phyloP scores from a whole-genome alignment of 805 yeast genomes.

The Sungouiella blattae region DNA sequence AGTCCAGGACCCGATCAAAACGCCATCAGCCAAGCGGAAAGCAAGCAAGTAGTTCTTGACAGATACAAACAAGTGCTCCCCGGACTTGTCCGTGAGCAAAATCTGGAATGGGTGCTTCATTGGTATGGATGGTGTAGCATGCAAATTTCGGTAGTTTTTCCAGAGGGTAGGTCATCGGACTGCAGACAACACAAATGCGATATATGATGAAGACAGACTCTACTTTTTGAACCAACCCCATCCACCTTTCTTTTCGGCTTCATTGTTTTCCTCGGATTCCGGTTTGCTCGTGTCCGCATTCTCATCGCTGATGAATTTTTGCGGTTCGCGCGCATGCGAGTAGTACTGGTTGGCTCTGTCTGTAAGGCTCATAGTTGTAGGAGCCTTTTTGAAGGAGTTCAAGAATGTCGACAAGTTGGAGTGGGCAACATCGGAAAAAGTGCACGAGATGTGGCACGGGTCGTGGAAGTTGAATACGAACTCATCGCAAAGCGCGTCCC shows the following conservation, averaged over 20 bases:
- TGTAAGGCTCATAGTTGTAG: slow-evolving; percentile 2
- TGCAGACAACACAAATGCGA: slow-evolving; percentile 9
- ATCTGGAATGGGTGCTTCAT: slow-evolving; percentile 76
- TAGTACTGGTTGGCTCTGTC: slow-evolving; percentile 12
- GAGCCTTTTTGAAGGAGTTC: slow-evolving; percentile 12
- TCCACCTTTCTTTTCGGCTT: slow-evolving; percentile 4
- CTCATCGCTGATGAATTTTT: slow-evolving; percentile 11
- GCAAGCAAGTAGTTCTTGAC: slow-evolving; percentile 59
- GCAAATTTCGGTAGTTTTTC: slow-evolving; percentile 4
- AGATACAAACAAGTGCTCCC: slow-evolving; percentile 50
- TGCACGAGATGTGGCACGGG: slow-evolving; percentile 36
- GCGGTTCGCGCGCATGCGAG: slow-evolving; percentile 16
- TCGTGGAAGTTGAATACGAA: slow-evolving; percentile 41
- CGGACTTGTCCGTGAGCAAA: slow-evolving; percentile 41
- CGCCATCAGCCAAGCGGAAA: slow-evolving; percentile 39
- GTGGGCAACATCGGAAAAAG: slow-evolving; percentile 6
- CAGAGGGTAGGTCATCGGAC: slow-evolving; percentile 8
- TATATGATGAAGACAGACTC: no score
- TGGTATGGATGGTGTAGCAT: not conserved
- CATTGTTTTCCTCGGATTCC: not conserved
- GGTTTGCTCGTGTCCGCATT: not conserved
- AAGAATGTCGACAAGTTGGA: slow-evolving; percentile 12
- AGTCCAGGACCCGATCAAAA: slow-evolving; percentile 55
- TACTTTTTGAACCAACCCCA: slow-evolving; percentile 17
- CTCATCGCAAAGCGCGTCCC: slow-evolving; percentile 42